Evolutionary conservation across 2,329 filamentous ascomycete species (phyloP), one percentile per base, ranked within the genome.

Genomic region (Nothophaeocryptopus gaeumannii): DNA sequence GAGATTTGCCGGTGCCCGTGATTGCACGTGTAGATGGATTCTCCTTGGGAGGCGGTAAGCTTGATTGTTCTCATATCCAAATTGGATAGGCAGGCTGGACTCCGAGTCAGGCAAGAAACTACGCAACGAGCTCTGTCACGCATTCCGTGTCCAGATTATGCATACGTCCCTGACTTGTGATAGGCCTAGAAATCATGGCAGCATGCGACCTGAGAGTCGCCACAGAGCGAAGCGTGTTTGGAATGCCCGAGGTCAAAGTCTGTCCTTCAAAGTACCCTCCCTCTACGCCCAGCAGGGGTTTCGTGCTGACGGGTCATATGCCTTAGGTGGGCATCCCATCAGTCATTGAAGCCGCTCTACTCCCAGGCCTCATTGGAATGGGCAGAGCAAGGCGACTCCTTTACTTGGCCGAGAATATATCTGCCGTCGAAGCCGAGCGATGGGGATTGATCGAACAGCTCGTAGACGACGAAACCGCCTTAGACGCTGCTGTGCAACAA

Each of bases 381-480:
- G 70, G 68, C 1, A 59, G 68, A 12, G 66, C 68, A 9, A 61
- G 69, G 34, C 58, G 65, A 39, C 46, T 72, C 9, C 53, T 72
- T 5, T 60, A 70, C 37, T 60, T 72, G 8, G 69, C 65, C 1
- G 69, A 72, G 43, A 67, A 55, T 26, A 65, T 72, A 31, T 44
- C 42, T 20, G 68, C 67, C 5, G 35, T 40, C 1, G 61, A 64
- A 33, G 69, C 67, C 12, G 55, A 67, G 45, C 49, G 48, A 37
- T 71, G 68, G 68, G 68, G 69, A 9, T 52, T 70, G n/a, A 57
- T 71, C 8, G 69, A 71, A 51, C 60, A 60, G 52, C 58, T 72
- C 7, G 67, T 67, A 5, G 54, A 63, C 12, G 55, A 53, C 36
- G 55, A 55, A 5, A 50, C 50, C 7, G 58, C 46, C 12, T 51